phyloP scores from a whole-genome alignment of 2,329 filamentous ascomycete species.

The Colletotrichum costaricense region DNA sequence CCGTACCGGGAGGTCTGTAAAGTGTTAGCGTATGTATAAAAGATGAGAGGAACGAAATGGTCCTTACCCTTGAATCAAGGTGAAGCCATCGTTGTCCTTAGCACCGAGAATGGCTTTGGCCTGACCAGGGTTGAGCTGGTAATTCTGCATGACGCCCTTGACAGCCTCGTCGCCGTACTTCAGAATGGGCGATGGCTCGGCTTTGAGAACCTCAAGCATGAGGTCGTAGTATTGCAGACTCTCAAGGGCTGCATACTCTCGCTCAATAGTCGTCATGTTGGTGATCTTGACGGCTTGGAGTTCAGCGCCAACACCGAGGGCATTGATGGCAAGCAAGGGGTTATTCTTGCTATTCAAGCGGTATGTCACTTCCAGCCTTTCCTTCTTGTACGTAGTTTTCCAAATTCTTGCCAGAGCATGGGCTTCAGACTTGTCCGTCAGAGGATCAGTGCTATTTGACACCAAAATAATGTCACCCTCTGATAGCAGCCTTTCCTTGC shows the following conservation, averaged over 20 bases:
- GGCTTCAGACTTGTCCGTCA: constrained; percentile 72
- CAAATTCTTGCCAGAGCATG: constrained; percentile 90
- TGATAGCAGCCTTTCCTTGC: constrained; percentile 77
- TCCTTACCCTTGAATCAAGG: constrained; percentile 86
- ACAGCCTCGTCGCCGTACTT: constrained; percentile 82
- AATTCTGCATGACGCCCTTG: constrained; percentile 76
- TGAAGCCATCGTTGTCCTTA: constrained; percentile 96
- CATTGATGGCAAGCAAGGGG: constrained; percentile 63
- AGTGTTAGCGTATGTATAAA: constrained; percentile 43
- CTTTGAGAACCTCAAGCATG: constrained; percentile 89
- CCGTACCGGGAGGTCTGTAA: constrained; percentile 86
- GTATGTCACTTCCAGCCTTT: constrained; percentile 85
- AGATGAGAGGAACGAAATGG: neutral
- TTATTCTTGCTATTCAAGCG: constrained; percentile 78
- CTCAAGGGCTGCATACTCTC: constrained; percentile 92
- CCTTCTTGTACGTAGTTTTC: constrained; percentile 83
- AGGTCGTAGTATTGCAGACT: constrained; percentile 96
- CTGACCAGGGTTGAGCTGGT: constrained; percentile 88
- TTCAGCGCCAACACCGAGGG: constrained; percentile 74
- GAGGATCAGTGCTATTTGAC: constrained; percentile 78
- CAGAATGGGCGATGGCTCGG: constrained; percentile 89
- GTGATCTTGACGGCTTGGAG: constrained; percentile 86
- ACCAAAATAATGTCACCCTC: constrained; percentile 93
- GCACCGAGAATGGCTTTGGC: constrained; percentile 92
- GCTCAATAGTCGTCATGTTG: constrained; percentile 93